Evolutionary conservation across 495 filamentous ascomycete genomes (phyloP), one percentile per base, ranked within the genome.

Genomic region (Xylaria grammica): DNA sequence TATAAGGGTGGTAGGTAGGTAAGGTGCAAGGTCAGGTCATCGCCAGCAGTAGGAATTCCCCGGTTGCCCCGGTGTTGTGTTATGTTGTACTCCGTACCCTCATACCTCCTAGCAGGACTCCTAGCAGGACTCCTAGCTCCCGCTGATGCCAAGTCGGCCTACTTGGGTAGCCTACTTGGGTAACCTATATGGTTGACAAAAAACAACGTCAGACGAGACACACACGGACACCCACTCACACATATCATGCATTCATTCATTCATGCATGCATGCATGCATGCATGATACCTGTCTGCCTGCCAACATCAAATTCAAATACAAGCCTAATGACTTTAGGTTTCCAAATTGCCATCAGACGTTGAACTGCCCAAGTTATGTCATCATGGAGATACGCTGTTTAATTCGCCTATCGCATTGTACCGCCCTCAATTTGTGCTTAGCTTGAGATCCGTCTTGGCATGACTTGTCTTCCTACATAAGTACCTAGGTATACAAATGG

Each of bases 61-160:
- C 38, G 26, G 24, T 57, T 30, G 54, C 54, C 54, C 54, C 54
- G 38, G 54, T 57, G 26, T 57, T 57, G 29, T 57, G 26, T 29
- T 27, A 13, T 42, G 13, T n/a, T n/a, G n/a, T n/a, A n/a, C n/a
- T n/a, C n/a, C n/a, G n/a, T n/a, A n/a, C n/a, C n/a, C n/a, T n/a
- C n/a, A n/a, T n/a, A n/a, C n/a, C n/a, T n/a, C n/a, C n/a, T n/a
- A n/a, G n/a, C n/a, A n/a, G n/a, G n/a, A n/a, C n/a, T n/a, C n/a
- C n/a, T n/a, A n/a, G n/a, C n/a, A n/a, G n/a, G 34, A 11, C 11
- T 36, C 6, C 34, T 36, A 44, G 26, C 36, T 26, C 54, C 53
- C 26, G 54, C 53, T 24, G 29, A 29, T 55, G 52, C 52, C 32
- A 36, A 36, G 11, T 36, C n/a, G n/a, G n/a, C n/a, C n/a, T n/a